Conservation (phyloP, 2,329 filamentous ascomycete genomes). For the Monilinia aucupariae region DNA sequence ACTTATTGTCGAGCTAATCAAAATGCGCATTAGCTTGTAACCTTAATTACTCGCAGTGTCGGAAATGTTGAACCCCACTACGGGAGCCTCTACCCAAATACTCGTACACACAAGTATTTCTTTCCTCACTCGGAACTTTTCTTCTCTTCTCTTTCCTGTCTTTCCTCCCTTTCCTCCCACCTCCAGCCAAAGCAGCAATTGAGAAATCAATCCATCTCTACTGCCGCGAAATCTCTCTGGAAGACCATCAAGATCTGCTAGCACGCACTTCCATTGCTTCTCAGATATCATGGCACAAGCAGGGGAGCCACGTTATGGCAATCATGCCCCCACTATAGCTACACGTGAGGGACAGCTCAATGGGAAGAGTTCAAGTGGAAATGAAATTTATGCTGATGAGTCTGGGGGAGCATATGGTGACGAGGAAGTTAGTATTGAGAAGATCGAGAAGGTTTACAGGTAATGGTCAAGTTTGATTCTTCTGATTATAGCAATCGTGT, state of each 20-base stretch:
- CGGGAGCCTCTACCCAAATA: background rate
- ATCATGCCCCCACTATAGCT: conserved; percentile 14
- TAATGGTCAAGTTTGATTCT: conserved; percentile 20
- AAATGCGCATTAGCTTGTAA: conserved; percentile 11
- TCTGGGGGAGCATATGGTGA: conserved; percentile 18
- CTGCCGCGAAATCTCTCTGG: no score
- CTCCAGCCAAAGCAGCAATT: conserved; percentile 1
- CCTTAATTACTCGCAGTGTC: background rate
- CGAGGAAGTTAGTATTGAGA: conserved; percentile 29
- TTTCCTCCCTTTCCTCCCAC: background rate
- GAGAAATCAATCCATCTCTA: background rate
- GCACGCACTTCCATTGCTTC: conserved; percentile 34
- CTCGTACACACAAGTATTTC: background rate
- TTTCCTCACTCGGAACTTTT: background rate
- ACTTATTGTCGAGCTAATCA: conserved; percentile 2
- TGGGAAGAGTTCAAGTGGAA: conserved; percentile 12
- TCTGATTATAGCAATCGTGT: background rate
- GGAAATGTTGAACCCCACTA: conserved; percentile 15
- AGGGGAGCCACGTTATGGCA: conserved; percentile 21
- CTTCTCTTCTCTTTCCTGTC: background rate
- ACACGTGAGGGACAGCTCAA: background rate
- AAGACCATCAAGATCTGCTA: conserved; percentile 22
- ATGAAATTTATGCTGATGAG: conserved; percentile 11
- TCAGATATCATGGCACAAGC: conserved; percentile 29
- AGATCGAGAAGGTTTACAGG: conserved; percentile 38